Evolutionary conservation across 2,329 filamentous ascomycete species (phyloP), one percentile per base, ranked within the genome.

Genomic region (Paramyrothecium roridum): DNA sequence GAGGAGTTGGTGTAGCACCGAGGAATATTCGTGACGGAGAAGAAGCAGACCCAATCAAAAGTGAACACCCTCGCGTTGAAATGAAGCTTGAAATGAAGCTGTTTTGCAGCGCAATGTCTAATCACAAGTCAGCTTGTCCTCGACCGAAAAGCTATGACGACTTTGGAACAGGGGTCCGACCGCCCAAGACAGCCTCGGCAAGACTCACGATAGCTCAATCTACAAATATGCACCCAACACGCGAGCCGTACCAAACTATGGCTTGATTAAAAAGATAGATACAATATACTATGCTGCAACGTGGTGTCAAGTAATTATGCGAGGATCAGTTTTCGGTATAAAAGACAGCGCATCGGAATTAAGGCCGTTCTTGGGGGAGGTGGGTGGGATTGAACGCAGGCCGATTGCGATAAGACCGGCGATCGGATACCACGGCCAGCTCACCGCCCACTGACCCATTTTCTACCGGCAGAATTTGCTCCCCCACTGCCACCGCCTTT

Each of bases 401-500:
- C 48, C 16, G 55, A 45, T 19, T 43, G 37, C 13, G n/a, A 43
- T 16, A 43, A 19, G 37, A 43, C 13, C 37, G 37, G 7, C 37
- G 37, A 43, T 43, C 37, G 37, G 37, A 13, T 4, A 43, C 37
- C n/a, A 46, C 49, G 7, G 13, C n/a, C 6, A 19, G 37, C 37
- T 43, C 37, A 43, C 37, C 37, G 37, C 37, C 37, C n/a, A 6
- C 13, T 40, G 43, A 19, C 6, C 37, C 37, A 11, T 30, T 33
- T 47, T 34, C 45, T 53, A 17, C 30, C 21, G 37, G 37, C 37
- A 43, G 37, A 43, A 43, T 43, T 43, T 43, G 26, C 37, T 43
- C n/a, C 37, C 37, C 54, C 54, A 53, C 54, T 45, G 34, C 46
- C 53, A 43, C 37, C 37, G 37, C 37, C 37, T 43, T 7, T 43